These are phyloP conservation scores for Clonostachys solani DNA, from an alignment of 2,329 filamentous ascomycete species.

Conservation along the genomic window DNA sequence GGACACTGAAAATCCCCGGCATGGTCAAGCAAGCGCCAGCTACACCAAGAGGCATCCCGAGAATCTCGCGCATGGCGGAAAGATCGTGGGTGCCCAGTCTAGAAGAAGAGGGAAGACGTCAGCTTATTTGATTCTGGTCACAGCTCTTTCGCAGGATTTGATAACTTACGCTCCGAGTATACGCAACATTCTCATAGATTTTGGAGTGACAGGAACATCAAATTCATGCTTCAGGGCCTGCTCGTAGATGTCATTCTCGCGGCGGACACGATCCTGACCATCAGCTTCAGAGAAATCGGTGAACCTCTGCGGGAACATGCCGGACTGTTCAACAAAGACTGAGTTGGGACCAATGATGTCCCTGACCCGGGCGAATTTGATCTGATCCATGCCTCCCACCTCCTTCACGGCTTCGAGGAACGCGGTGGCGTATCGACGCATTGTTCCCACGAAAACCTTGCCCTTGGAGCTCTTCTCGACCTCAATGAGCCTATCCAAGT, in stretches of 20 bases:
- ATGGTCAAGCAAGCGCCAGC: conserved; percentile 18
- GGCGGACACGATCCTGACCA: not conserved
- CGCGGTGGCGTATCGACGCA: conserved; percentile 53
- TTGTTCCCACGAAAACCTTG: conserved; percentile 55
- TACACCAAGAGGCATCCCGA: conserved; percentile 34
- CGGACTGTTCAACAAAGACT: conserved; percentile 34
- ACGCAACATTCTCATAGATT: not conserved
- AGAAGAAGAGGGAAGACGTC: not conserved
- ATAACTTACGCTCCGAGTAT: conserved; percentile 1
- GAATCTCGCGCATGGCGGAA: conserved; percentile 42
- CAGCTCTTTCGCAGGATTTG: too few relatives aligned
- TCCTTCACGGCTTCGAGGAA: conserved; percentile 51
- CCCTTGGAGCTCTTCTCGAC: conserved; percentile 39
- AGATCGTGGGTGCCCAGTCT: conserved; percentile 45
- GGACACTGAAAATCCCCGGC: conserved; percentile 25
- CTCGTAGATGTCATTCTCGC: conserved; percentile 1
- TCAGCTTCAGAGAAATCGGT: conserved; percentile 26
- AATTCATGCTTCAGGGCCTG: conserved; percentile 1
- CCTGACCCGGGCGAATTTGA: conserved; percentile 48
- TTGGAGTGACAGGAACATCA: conserved; percentile 1
- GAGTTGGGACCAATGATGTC: conserved; percentile 38
- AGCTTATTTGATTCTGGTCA: too few relatives aligned
- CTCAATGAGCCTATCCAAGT: conserved; percentile 38
- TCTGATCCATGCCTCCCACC: conserved; percentile 41
- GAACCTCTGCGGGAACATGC: conserved; percentile 33